Evolutionary conservation across 2,329 filamentous ascomycete species (phyloP), one percentile per base, ranked within the genome.

Genomic region (Neopestalotiopsis rosae): DNA sequence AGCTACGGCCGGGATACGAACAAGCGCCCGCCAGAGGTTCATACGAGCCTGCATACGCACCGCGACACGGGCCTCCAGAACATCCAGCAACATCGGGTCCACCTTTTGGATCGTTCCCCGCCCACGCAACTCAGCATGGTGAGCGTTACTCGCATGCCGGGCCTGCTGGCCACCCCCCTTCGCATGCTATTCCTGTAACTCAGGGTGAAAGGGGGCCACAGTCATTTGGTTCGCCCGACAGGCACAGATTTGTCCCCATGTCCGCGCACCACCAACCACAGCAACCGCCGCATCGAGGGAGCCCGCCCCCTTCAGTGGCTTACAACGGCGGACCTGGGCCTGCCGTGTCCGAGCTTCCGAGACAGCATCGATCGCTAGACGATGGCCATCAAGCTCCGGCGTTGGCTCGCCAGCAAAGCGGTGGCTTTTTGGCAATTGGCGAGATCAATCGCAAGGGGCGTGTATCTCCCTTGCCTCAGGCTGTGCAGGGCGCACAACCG

Each of bases 401-500:
- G 56, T 85, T 89, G 49, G 86, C 88, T 66, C 81, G 81, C 9
- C 87, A 88, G 62, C 90, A 86, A 69, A 86, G 92, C 70, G 20
- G 32, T 20, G 90, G 88, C 49, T 85, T 97, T 58, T 84, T 97
- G n/a, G 91, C 90, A 3, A 87, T 97, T 12, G 94, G 97, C 74
- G 91, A 93, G 68, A 91, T 91, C 69, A 94, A 94, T 76, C 90
- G 94, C 66, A 92, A 92, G 72, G 95, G 95, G 1, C 91, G 95
- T 63, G 87, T 94, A 52, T 98, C 95, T 9, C 95, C 95, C 1
- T 84, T 98, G 17, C 95, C 95, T 1, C 95, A 98, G 79, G 95
- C 95, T 28, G 95, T 98, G 0, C 95, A 98, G 77, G 95, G 95
- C 28, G 95, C 93, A 1, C 95, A 97, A 78, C 90, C 91, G 17